A percentile compares a stretch with the other conserved stretches of the same genome.
Conservation (phyloP, 179 eudicot species). For the Beta macrorhiza region DNA sequence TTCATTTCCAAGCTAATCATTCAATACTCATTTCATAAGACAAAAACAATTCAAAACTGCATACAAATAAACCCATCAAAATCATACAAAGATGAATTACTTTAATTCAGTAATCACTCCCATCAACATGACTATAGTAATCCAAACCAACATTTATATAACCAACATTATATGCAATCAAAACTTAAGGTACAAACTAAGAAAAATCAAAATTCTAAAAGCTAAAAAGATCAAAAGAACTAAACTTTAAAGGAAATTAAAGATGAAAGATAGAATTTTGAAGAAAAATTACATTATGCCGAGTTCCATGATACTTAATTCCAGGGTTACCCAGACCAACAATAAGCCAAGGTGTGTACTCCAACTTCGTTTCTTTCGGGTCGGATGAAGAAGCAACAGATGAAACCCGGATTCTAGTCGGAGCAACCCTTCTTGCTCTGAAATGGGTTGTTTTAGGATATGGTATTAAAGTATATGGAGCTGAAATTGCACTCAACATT, state of each 20-base stretch:
- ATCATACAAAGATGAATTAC: neutral
- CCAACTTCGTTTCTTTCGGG: slow-evolving; percentile 47
- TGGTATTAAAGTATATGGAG: slow-evolving; percentile 20
- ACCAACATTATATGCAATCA: neutral
- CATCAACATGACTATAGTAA: neutral
- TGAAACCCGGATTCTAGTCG: slow-evolving; percentile 36
- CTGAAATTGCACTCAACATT: slow-evolving; percentile 32
- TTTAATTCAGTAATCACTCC: neutral
- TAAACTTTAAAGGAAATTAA: neutral
- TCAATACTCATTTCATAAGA: neutral
- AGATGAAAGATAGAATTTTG: neutral
- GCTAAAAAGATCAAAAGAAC: neutral
- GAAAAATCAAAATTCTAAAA: neutral
- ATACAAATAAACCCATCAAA: neutral
- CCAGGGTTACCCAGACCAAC: slow-evolving; percentile 96
- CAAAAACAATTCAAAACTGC: neutral
- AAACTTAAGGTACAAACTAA: neutral
- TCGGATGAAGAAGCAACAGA: slow-evolving; percentile 35
- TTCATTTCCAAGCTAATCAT: neutral
- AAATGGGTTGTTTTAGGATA: slow-evolving; percentile 37
- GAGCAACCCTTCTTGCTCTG: slow-evolving; percentile 27
- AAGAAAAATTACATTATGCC: slow-evolving; percentile 67
- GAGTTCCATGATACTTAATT: slow-evolving; percentile 81
- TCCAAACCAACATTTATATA: too few relatives aligned
- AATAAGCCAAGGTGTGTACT: slow-evolving; percentile 95